A percentile compares a stretch with the other conserved stretches of the same genome.
phyloP scores from a whole-genome alignment of 2,329 filamentous ascomycete genomes.

The Neonectria sp. region DNA sequence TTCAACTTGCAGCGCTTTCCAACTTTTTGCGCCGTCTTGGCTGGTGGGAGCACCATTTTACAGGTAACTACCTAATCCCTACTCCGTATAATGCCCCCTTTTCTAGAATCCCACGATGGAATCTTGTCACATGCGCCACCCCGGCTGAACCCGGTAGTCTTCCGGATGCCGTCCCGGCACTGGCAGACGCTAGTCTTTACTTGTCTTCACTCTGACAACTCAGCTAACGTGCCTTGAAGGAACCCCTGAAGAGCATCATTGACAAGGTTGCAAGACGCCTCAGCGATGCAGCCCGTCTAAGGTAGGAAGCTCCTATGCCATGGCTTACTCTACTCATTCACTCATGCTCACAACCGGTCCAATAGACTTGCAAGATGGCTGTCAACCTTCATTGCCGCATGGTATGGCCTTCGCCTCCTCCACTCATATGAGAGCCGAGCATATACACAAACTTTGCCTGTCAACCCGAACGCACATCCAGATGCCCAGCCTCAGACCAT shows the following conservation, averaged over 20 bases:
- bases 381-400: conserved; percentile 72
- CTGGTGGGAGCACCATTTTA: conserved; percentile 74
- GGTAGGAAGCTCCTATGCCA: conserved; percentile 40
- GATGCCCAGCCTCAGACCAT: conserved; percentile 45
- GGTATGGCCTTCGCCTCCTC: conserved; percentile 69
- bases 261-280: conserved; percentile 44
- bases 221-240: conserved; percentile 41
- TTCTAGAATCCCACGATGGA: conserved; percentile 7
- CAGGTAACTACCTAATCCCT: conserved; percentile 61
- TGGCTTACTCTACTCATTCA: background rate
- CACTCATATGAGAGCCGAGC: conserved; percentile 67
- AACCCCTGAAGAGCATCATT: conserved; percentile 50
- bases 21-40: conserved; percentile 73
- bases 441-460: conserved; percentile 58
- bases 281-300: conserved; percentile 44
- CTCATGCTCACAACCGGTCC: conserved; percentile 30
- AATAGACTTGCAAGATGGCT: conserved; percentile 69
- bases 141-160: conserved; percentile 1
- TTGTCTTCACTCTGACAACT: conserved; percentile 13
- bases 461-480: conserved; percentile 48
- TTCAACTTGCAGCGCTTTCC: conserved; percentile 72
- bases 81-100: background rate
- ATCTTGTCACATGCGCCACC: conserved; percentile 21
- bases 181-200: background rate
- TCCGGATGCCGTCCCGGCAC: conserved; percentile 10